Conservation (phyloP, 2,329 filamentous ascomycete genomes). For the Chaetomium sp. region DNA sequence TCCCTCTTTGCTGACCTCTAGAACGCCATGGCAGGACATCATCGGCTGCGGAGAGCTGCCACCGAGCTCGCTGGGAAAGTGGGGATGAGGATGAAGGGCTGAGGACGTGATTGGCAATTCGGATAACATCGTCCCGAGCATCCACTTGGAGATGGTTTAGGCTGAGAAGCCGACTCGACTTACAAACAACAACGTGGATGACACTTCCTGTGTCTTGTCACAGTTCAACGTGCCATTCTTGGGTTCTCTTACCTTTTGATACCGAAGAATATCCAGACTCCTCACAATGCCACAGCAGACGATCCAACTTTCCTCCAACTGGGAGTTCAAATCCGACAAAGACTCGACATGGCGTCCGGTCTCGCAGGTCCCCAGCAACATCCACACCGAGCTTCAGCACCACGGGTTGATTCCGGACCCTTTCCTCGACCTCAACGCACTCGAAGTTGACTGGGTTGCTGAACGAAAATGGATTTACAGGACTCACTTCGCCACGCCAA, state of each 20-base stretch:
- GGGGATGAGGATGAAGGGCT: not conserved
- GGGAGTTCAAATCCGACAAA: conserved; percentile 15
- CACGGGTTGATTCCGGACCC: conserved; percentile 42
- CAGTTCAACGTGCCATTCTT: not conserved
- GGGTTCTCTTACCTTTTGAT: too few species aligned
- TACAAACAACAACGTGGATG: not conserved
- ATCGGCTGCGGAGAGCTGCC: too few species aligned
- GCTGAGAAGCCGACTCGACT: not conserved
- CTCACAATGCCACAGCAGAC: conserved; percentile 3
- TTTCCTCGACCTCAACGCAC: conserved; percentile 55
- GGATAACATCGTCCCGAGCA: not conserved
- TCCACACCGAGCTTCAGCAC: conserved; percentile 19
- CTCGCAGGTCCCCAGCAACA: conserved; percentile 16
- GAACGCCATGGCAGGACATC: too few species aligned
- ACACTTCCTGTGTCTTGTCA: not conserved
- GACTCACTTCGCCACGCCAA: conserved; percentile 29
- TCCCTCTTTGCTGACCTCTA: too few species aligned
- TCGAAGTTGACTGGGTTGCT: conserved; percentile 54
- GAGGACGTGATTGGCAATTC: not conserved
- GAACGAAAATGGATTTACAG: conserved; percentile 56
- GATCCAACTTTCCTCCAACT: conserved; percentile 11
- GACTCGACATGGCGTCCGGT: conserved; percentile 17
- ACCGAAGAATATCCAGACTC: not conserved
- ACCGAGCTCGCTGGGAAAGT: not conserved
- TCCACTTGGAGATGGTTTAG: not conserved